Evolutionary conservation across 129 eudicot genomes (phyloP).

Genomic region (Flaveria linearis): DNA sequence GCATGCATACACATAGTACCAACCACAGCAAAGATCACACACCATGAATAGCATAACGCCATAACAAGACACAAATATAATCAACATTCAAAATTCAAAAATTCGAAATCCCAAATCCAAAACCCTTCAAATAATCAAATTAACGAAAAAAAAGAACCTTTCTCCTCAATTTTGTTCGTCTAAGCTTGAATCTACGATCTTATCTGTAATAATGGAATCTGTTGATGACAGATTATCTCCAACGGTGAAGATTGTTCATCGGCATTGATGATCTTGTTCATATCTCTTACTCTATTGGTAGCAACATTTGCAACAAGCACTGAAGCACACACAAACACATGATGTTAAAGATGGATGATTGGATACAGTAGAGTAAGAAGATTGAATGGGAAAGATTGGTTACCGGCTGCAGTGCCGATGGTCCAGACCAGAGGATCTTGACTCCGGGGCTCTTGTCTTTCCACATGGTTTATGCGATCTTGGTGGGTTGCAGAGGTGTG

Average conservation of each 20-base stretch:
- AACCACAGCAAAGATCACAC: background rate
- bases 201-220: constrained; percentile 18
- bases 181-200: constrained; percentile 23
- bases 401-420: constrained; percentile 78
- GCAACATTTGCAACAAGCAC: constrained; percentile 62
- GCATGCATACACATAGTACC: background rate
- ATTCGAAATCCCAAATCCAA: background rate
- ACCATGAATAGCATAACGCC: background rate
- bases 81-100: background rate
- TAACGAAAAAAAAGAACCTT: background rate
- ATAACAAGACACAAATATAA: too few species aligned
- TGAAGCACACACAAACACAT: background rate
- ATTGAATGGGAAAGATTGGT: background rate
- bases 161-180: constrained; percentile 10
- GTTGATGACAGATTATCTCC: background rate
- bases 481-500: background rate
- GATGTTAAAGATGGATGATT: background rate
- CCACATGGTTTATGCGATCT: constrained; percentile 41
- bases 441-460: constrained; percentile 77
- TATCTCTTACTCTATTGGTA: constrained; percentile 51
- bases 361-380: background rate
- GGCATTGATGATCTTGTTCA: constrained; percentile 46
- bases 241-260: constrained; percentile 24
- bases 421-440: constrained; percentile 80
- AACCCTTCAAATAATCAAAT: background rate